These are phyloP conservation scores for Fraxinus cuspidata DNA, from an alignment of 257 asterid genomes.

Conservation along the genomic window DNA sequence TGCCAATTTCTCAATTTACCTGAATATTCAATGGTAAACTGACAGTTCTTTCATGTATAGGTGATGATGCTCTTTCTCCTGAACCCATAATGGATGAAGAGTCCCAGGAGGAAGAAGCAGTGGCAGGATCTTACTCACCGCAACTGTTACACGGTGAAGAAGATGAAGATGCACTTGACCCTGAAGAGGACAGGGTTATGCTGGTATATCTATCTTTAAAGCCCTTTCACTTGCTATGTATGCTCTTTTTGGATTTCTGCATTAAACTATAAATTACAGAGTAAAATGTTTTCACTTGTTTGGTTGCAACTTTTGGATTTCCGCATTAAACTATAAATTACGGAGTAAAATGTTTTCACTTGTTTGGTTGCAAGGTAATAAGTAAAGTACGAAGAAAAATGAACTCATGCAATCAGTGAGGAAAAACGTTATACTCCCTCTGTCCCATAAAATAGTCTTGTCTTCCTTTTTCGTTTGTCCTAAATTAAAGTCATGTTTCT, in stretches of 20 bases:
- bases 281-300: too few relatives aligned
- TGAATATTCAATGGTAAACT: slow-evolving; percentile 21
- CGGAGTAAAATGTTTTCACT: too few relatives aligned
- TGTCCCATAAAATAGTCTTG: slow-evolving; percentile 13
- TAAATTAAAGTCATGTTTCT: too few relatives aligned
- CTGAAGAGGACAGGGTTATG: slow-evolving; percentile 84
- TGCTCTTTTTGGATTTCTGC: not conserved
- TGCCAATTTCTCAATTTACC: slow-evolving; percentile 15
- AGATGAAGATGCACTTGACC: slow-evolving; percentile 87
- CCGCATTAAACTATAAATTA: slow-evolving; percentile 11
- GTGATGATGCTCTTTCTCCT: slow-evolving; percentile 43
- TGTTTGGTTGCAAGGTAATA: slow-evolving; percentile 13
- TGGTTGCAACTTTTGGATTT: too few relatives aligned
- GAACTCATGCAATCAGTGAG: not conserved
- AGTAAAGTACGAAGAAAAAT: not conserved
- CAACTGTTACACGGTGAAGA: slow-evolving; percentile 73
- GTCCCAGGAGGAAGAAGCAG: slow-evolving; percentile 53
- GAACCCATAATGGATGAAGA: slow-evolving; percentile 50
- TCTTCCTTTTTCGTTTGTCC: too few relatives aligned
- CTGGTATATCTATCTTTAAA: slow-evolving; percentile 52
- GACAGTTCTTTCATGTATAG: slow-evolving; percentile 32
- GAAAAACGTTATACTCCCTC: slow-evolving; percentile 41
- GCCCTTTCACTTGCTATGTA: not conserved
- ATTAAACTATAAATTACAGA: slow-evolving; percentile 12
- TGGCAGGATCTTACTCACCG: slow-evolving; percentile 81